Percentiles rank a stretch among this genome's conserved stretches.
Conservation (phyloP, 768 basidiomycete genomes). For the Rhizopogon roseolus region DNA sequence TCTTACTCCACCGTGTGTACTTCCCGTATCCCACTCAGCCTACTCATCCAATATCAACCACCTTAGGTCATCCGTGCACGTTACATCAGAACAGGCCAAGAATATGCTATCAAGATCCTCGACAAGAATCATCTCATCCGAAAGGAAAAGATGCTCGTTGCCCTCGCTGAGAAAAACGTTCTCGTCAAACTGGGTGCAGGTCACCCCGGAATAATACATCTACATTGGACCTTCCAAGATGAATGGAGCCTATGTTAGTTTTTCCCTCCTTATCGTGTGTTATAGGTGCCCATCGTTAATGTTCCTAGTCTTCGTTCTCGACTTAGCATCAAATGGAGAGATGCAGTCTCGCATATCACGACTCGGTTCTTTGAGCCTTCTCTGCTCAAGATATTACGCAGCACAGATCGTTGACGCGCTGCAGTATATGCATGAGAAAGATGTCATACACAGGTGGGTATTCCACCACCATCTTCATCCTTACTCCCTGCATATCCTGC, state of each 20-base stretch:
- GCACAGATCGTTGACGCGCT: conserved; percentile 89
- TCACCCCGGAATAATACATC: conserved; percentile 77
- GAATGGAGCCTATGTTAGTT: conserved; percentile 64
- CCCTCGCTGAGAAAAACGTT: conserved; percentile 76
- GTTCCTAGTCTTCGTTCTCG: conserved; percentile 67
- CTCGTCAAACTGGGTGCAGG: conserved; percentile 58
- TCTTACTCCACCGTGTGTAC: conserved; percentile 73
- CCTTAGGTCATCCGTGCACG: conserved; percentile 54
- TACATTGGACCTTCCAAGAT: conserved; percentile 86
- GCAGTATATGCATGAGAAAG: conserved; percentile 85
- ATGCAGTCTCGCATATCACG: conserved; percentile 67
- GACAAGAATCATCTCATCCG: conserved; percentile 80
- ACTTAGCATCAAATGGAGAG: conserved; percentile 74
- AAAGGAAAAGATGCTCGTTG: conserved; percentile 73
- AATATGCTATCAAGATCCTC: conserved; percentile 76
- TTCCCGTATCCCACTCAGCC: not conserved
- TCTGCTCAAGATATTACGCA: conserved; percentile 77
- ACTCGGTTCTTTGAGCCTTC: conserved; percentile 81
- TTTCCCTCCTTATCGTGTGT: not conserved
- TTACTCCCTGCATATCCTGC: not conserved
- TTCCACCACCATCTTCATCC: not conserved
- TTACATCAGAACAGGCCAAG: conserved; percentile 49
- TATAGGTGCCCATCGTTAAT: conserved; percentile 2
- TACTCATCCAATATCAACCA: conserved; percentile 8
- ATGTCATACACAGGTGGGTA: conserved; percentile 78